Conservation (phyloP, 495 filamentous ascomycete genomes). For the Trichocladium antarcticum region DNA sequence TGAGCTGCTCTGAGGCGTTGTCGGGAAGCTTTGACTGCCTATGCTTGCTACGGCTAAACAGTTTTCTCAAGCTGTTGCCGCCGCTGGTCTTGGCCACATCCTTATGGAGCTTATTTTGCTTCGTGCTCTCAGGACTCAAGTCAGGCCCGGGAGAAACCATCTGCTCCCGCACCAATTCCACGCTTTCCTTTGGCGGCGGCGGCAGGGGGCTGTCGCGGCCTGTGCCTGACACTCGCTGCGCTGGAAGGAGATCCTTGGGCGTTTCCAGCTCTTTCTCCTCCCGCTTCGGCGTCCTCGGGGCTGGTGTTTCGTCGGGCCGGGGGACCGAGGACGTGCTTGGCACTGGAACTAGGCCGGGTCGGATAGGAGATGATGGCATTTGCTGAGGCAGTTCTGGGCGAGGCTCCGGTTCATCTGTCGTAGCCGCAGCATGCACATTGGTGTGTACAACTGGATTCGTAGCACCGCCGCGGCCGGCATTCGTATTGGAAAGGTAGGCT, state of each 20-base stretch:
- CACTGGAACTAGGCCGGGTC: constrained; percentile 7
- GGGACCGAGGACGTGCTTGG: constrained; percentile 8
- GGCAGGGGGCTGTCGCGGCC: constrained; percentile 32
- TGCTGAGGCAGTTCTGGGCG: constrained; percentile 30
- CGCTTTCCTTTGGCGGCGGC: constrained; percentile 30
- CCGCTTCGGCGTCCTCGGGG: constrained; percentile 9
- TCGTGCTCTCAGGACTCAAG: constrained; percentile 37
- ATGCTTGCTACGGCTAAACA: constrained; percentile 55
- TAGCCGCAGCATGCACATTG: constrained; percentile 18
- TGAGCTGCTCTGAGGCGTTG: constrained; percentile 34
- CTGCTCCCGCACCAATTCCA: constrained; percentile 31
- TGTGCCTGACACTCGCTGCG: constrained; percentile 23
- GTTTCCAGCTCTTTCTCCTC: constrained; percentile 27
- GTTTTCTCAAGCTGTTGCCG: constrained; percentile 45
- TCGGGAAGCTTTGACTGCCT: constrained; percentile 42
- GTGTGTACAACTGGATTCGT: constrained; percentile 22
- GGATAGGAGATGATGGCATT: constrained; percentile 13
- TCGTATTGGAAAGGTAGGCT: constrained; percentile 64
- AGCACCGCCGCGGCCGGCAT: constrained; percentile 56
- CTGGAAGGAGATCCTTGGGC: constrained; percentile 28
- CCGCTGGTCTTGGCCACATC: constrained; percentile 39
- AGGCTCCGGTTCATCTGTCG: constrained; percentile 21
- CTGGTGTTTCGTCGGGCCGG: constrained; percentile 11
- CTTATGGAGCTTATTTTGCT: constrained; percentile 45
- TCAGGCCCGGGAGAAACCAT: constrained; percentile 38